A percentile compares a stretch with the other conserved stretches of the same genome.
These are phyloP conservation scores for Claviceps cyperi DNA, from an alignment of 2,329 filamentous ascomycete species.

Conservation along the genomic window DNA sequence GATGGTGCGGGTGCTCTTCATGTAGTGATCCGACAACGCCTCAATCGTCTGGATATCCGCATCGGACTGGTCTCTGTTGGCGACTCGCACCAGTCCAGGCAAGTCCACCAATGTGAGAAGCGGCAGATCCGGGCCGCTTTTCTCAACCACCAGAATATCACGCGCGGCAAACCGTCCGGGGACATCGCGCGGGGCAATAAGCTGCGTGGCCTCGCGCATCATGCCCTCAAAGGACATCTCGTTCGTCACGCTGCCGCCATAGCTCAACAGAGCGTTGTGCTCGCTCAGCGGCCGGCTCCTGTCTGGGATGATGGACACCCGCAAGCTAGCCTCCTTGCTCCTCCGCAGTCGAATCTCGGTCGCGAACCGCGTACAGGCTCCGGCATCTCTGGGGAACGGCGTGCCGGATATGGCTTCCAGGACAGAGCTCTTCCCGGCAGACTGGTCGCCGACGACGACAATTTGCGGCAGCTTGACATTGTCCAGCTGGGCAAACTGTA, in stretches of 20 bases:
- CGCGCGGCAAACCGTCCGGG: conserved; percentile 35
- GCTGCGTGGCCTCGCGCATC: conserved; percentile 34
- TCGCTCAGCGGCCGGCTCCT: conserved; percentile 30
- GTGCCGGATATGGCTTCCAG: conserved; percentile 50
- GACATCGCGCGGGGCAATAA: conserved; percentile 35
- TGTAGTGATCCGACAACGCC: conserved; percentile 35
- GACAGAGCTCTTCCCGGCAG: conserved; percentile 48
- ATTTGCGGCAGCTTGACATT: conserved; percentile 44
- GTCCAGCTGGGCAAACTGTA: conserved; percentile 38
- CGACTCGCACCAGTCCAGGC: conserved; percentile 41
- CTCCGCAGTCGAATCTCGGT: conserved; percentile 43
- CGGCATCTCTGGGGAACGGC: conserved; percentile 44
- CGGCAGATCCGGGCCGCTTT: conserved; percentile 43
- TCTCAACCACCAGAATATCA: conserved; percentile 43
- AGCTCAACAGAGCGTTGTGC: conserved; percentile 31
- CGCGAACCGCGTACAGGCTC: conserved; percentile 46
- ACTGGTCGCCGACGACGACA: conserved; percentile 50
- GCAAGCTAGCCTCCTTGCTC: conserved; percentile 28
- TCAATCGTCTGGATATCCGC: conserved; percentile 39
- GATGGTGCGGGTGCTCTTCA: conserved; percentile 40
- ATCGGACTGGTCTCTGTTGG: conserved; percentile 36
- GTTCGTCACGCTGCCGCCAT: conserved; percentile 30
- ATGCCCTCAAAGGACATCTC: conserved; percentile 33
- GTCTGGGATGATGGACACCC: conserved; percentile 41
- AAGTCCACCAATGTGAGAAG: conserved; percentile 48